Evolutionary conservation across 208 protist genomes (phyloP).

Genomic region (Herpetomonas tarakana): DNA sequence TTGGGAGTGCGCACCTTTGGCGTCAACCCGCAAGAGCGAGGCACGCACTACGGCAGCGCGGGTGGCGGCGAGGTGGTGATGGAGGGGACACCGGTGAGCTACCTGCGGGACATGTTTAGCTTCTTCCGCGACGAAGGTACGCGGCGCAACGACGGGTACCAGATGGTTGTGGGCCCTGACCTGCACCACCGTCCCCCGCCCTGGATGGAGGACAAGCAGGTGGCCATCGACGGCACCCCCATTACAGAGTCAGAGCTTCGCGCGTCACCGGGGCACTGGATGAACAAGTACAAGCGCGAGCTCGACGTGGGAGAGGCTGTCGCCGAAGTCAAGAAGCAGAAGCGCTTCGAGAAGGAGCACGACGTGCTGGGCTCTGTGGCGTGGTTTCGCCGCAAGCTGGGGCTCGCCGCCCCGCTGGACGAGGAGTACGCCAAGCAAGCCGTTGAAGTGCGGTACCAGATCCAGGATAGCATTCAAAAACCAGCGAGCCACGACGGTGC

Average conservation of each 20-base stretch:
- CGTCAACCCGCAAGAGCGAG: not conserved
- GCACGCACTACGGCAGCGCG: conserved; percentile 19
- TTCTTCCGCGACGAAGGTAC: conserved; percentile 25
- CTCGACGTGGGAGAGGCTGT: conserved; percentile 72
- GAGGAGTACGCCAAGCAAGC: conserved; percentile 34
- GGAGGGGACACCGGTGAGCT: conserved; percentile 7
- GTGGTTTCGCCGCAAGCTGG: conserved; percentile 39
- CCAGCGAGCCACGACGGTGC: not conserved
- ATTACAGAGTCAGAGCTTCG: conserved; percentile 42
- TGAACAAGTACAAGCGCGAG: conserved; percentile 60
- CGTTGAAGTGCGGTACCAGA: conserved; percentile 33
- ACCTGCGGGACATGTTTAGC: conserved; percentile 7
- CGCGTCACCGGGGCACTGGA: conserved; percentile 26
- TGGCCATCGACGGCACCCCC: conserved; percentile 67
- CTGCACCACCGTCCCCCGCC: conserved; percentile 55
- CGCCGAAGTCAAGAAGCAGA: conserved; percentile 49
- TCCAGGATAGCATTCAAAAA: conserved; percentile 21
- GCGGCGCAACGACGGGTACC: conserved; percentile 9
- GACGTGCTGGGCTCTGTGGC: conserved; percentile 50
- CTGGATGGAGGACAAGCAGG: conserved; percentile 81
- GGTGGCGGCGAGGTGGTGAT: conserved; percentile 21
- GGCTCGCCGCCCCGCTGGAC: conserved; percentile 40
- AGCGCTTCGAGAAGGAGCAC: conserved; percentile 46
- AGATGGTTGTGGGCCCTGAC: conserved; percentile 29
- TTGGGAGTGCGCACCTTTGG: not conserved